Base-by-base conservation (phyloP, 331 rosid genomes). In the Saraca asoca region DNA sequence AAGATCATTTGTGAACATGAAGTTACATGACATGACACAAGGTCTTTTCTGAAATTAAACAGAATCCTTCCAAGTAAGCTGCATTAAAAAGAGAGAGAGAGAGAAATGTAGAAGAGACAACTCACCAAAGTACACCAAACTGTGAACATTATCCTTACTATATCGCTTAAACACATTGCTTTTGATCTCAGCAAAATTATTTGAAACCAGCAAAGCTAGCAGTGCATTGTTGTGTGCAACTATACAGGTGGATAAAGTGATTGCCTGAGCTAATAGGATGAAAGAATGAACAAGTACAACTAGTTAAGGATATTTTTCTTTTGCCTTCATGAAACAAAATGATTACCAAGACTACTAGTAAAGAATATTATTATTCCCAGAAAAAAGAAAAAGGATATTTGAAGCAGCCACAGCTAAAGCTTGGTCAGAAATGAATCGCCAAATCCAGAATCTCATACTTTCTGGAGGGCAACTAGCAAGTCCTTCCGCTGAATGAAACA, bases 181-280 rank as follows among this genome's bases (percentile, higher is more conserved):
- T 76, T 92, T 92, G 51, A 91, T 91, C 91, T 91, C 98, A 19
- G 96, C 85, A 76, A 91, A 91, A 82, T 91, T 91, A 78, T 91
- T 91, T 62, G 98, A 91, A 66, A 91, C 96, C 88, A 91, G 78
- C 79, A 91, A 84, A 68, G 98, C 98, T 9, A 83, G 81, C 83
- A 91, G 69, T 17, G 98, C 96, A 17, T 91, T 91, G 69, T 91
- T 91, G 88, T 89, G 98, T 62, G 98, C 95, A 66, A 89, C 96
- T 35, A 91, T 89, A 77, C 95, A 89, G 57, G 98, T 92, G 35
- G 98, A 92, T 48, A 92, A 76, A 77, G 98, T 92, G 74, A 92
- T 92, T 59, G 98, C 98, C 89, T 92, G 98, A 85, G 90, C 98
- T 89, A 92, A 79, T 69, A 92, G 81, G 83, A 92, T 75, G 68